Conservation (phyloP, 306 rosid genomes). For the Dicorynia guianensis region DNA sequence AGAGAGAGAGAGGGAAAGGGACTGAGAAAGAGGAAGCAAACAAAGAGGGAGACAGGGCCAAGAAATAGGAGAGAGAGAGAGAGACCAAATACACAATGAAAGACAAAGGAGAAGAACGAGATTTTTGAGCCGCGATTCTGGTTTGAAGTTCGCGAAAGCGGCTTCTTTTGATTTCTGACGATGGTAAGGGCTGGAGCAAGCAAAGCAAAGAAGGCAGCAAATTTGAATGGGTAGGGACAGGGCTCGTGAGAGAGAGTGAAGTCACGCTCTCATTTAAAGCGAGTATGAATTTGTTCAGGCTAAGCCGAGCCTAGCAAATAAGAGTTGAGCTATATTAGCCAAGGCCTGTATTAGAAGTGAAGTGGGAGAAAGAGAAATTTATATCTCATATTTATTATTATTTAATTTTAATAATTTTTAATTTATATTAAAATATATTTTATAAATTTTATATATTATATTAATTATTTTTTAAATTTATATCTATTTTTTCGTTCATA, state of each 20-base stretch:
- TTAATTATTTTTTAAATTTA: too few relatives aligned
- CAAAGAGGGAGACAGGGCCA: slow-evolving; percentile 14
- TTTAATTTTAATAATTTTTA: too few relatives aligned
- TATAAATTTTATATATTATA: too few relatives aligned
- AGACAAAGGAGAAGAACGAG: neutral
- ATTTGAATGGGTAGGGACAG: slow-evolving; percentile 36
- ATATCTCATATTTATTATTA: too few relatives aligned
- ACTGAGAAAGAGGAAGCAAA: neutral
- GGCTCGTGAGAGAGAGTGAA: neutral
- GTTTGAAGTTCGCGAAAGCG: slow-evolving; percentile 47
- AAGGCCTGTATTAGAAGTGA: neutral
- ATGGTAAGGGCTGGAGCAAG: neutral
- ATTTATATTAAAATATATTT: too few relatives aligned
- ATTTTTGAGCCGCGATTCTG: slow-evolving; percentile 42
- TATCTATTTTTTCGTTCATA: too few relatives aligned
- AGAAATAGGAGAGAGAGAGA: neutral
- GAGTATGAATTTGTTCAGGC: neutral
- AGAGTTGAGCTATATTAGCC: neutral
- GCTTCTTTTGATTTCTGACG: neutral
- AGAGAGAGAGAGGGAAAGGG: slow-evolving; percentile 7
- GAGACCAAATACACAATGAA: neutral
- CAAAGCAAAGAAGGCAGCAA: neutral
- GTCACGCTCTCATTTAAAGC: slow-evolving; percentile 14
- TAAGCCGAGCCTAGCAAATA: slow-evolving; percentile 25
- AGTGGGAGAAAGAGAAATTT: too few relatives aligned